Evolutionary conservation across 2,329 filamentous ascomycete genomes (phyloP).

Genomic region (Colletotrichum shisoi): DNA sequence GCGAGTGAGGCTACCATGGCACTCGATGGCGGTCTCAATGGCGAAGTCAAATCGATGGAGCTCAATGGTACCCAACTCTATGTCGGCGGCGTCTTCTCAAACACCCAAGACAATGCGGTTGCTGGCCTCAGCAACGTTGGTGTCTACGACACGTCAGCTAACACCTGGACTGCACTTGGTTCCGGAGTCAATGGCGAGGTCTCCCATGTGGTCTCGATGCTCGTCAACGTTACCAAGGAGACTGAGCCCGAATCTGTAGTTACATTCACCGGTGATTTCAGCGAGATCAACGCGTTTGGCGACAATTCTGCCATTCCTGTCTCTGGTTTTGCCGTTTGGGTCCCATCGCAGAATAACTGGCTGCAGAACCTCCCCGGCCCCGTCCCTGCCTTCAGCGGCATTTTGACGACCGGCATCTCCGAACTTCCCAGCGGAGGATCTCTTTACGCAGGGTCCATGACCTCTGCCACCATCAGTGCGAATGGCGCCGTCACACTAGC

Average conservation of each 20-base stretch:
- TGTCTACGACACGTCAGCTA: conserved; percentile 72
- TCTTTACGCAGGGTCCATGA: conserved; percentile 84
- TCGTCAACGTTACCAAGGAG: conserved; percentile 76
- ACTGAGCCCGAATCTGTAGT: conserved; percentile 74
- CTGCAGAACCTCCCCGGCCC: conserved; percentile 76
- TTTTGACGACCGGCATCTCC: conserved; percentile 74
- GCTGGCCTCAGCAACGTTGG: conserved; percentile 78
- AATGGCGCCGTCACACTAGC: conserved; percentile 75
- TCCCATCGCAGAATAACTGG: conserved; percentile 86
- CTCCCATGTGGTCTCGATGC: conserved; percentile 75
- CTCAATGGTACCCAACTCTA: conserved; percentile 73
- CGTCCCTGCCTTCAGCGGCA: conserved; percentile 73
- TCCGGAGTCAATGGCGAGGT: conserved; percentile 86
- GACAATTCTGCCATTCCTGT: conserved; percentile 68
- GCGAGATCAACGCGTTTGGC: conserved; percentile 72
- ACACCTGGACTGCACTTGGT: conserved; percentile 80
- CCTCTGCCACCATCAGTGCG: conserved; percentile 75
- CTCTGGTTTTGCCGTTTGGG: conserved; percentile 87
- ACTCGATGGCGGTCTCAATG: conserved; percentile 78
- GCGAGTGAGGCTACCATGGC: conserved; percentile 68
- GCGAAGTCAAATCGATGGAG: conserved; percentile 75
- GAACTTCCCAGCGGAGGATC: conserved; percentile 68
- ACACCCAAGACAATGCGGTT: conserved; percentile 68
- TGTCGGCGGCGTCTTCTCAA: conserved; percentile 84
- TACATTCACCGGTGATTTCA: conserved; percentile 82